Conservation (phyloP, 2,329 filamentous ascomycete species). For the Penicillium sp. region DNA sequence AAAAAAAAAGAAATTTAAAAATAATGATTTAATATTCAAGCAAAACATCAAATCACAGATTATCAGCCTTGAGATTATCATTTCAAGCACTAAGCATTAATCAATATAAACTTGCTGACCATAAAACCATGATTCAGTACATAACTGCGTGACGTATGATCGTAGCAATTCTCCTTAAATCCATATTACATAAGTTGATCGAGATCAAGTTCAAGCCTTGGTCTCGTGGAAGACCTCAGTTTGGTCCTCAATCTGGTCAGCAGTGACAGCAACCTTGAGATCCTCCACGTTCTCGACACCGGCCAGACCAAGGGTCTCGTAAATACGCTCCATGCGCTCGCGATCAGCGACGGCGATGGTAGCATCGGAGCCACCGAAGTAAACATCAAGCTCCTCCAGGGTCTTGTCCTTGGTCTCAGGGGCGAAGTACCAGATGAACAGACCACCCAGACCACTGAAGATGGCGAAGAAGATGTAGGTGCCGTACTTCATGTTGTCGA, state of each 20-base stretch:
- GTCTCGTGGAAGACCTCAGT: constrained; percentile 10
- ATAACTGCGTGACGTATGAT: not conserved
- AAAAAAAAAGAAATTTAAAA: too few relatives aligned
- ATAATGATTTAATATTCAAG: not conserved
- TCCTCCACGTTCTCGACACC: constrained; percentile 27
- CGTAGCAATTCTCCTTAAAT: not conserved
- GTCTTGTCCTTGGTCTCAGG: constrained; percentile 53
- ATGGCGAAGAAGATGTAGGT: constrained; percentile 46
- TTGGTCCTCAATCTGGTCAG: constrained; percentile 22
- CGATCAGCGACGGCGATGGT: constrained; percentile 38
- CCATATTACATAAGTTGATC: not conserved
- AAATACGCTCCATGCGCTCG: constrained; percentile 72
- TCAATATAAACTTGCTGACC: constrained; percentile 1
- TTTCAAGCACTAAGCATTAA: not conserved
- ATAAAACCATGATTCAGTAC: not conserved
- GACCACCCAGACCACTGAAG: constrained; percentile 37
- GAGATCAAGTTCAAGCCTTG: not conserved
- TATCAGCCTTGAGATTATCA: not conserved
- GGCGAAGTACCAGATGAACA: constrained; percentile 38
- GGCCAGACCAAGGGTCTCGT: constrained; percentile 65
- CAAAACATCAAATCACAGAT: not conserved
- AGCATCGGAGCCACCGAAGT: constrained; percentile 32
- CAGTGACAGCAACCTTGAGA: constrained; percentile 22
- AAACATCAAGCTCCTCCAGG: constrained; percentile 61
- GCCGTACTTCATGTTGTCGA: constrained; percentile 28